Evolutionary conservation across 192 early-diverging fungal genomes (phyloP).

Genomic region (Mortierella hygrophila): DNA sequence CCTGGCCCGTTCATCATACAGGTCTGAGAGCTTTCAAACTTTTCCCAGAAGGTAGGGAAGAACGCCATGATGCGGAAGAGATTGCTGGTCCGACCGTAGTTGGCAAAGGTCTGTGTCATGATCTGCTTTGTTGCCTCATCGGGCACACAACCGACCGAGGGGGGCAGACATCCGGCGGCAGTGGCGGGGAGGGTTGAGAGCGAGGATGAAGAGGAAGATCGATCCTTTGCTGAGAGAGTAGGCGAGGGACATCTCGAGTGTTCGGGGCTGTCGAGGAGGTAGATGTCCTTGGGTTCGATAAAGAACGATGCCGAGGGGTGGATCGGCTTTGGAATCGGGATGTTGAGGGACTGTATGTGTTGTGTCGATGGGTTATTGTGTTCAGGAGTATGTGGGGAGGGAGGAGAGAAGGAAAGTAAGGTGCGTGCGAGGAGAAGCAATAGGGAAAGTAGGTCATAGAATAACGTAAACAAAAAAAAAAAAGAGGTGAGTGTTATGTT

Average conservation of each 20-base stretch:
- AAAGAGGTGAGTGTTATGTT: neutral
- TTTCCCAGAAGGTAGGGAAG: conserved; percentile 69
- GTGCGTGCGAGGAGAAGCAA: neutral
- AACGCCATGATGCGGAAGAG: conserved; percentile 65
- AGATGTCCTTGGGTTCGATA: conserved; percentile 63
- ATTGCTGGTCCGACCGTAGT: conserved; percentile 63
- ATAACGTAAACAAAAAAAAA: neutral
- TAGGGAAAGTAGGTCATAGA: neutral
- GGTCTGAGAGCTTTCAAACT: conserved; percentile 55
- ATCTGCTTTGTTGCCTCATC: conserved; percentile 63
- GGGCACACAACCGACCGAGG: conserved; percentile 59
- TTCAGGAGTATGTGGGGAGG: conserved; percentile 1
- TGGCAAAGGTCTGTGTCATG: conserved; percentile 63
- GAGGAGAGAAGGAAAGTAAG: neutral
- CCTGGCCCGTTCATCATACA: conserved; percentile 60
- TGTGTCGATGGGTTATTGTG: neutral
- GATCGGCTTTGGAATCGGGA: conserved; percentile 61
- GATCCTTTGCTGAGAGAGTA: conserved; percentile 43
- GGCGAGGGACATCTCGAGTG: conserved; percentile 40
- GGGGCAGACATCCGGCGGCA: conserved; percentile 19
- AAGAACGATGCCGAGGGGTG: conserved; percentile 66
- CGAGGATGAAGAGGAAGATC: conserved; percentile 54
- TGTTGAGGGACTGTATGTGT: conserved; percentile 42
- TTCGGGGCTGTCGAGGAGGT: conserved; percentile 61
- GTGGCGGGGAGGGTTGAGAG: conserved; percentile 54